Evolutionary conservation across 192 early-diverging fungal genomes (phyloP), one percentile per base, ranked within the genome.

Genomic region (Dimargaris verticillata): DNA sequence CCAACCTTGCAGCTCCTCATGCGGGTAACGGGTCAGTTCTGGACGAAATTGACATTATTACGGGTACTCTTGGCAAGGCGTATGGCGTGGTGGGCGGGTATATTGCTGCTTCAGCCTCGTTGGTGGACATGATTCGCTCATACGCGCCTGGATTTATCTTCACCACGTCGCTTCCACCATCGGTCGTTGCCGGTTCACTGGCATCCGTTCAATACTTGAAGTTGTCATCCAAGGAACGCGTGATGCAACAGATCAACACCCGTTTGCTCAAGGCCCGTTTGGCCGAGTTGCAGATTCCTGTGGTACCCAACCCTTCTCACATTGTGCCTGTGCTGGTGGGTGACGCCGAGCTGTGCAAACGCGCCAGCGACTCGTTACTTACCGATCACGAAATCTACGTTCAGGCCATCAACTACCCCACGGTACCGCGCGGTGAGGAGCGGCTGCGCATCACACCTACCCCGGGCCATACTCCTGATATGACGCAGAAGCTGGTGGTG

Each of bases 81-180:
- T 97, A 83, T 78, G 93, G 93, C 64, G 87, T 97, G 53, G 93
- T 97, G 41, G 93, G 93, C 62, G 93, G 93, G 60, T 97, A 97
- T 70, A 91, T 97, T 73, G 93, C 93, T 43, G 90, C 78, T 15
- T 91, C 89, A 14, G 85, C 91, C 44, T 71, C 77, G 38, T 77
- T 93, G 44, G 87, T 94, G 25, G 93, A 97, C 71, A 88, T 94
- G 88, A 85, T 97, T 44, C 87, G 93, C 53, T 90, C 87, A 42
- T 97, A 94, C 70, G 93, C 92, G n/a, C 93, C 93, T 24, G 93
- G 93, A 46, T 97, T 97, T 72, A 99, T 99, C 70, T 99, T 99
- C 72, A 99, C 95, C 64, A 99, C 95, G 11, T 99, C 95, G 41
- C 79, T 99, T 28, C 95, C 95, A 52, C 95, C 95, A 28, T 78